Percentiles rank a stretch among this genome's conserved stretches.
Conservation (phyloP, 768 basidiomycete genomes). For the Terana coerulea region DNA sequence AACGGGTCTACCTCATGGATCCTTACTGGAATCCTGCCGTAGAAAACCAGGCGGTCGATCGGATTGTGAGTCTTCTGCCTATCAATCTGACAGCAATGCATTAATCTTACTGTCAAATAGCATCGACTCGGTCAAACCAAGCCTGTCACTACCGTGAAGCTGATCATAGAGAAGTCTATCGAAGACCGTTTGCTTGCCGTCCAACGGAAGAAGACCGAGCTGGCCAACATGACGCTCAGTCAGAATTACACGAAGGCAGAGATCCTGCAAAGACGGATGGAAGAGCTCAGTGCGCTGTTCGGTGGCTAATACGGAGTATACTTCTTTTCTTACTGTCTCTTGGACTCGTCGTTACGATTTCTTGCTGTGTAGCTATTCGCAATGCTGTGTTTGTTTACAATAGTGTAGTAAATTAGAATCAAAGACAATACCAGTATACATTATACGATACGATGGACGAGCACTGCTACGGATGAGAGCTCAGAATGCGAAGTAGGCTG, state of each 20-base stretch:
- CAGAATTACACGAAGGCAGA: slow-evolving; percentile 86
- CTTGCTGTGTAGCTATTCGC: slow-evolving; percentile 1
- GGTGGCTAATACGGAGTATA: slow-evolving; percentile 28
- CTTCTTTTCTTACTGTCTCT: not conserved
- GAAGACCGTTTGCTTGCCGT: slow-evolving; percentile 91
- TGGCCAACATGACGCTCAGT: slow-evolving; percentile 93
- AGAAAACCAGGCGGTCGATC: slow-evolving; percentile 97
- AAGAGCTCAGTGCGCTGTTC: slow-evolving; percentile 80
- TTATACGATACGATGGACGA: no score
- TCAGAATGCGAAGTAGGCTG: slow-evolving; percentile 73
- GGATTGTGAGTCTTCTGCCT: slow-evolving; percentile 63
- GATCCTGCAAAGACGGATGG: slow-evolving; percentile 80
- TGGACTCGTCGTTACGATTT: not conserved
- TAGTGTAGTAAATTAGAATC: no score
- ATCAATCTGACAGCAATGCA: not conserved
- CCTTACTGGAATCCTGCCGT: slow-evolving; percentile 99
- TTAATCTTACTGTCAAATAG: slow-evolving; percentile 38
- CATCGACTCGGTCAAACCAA: slow-evolving; percentile 95
- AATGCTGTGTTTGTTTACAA: not conserved
- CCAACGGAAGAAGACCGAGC: slow-evolving; percentile 89
- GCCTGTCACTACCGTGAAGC: slow-evolving; percentile 87
- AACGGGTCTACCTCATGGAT: slow-evolving; percentile 93
- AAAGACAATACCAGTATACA: no score
- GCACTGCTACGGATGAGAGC: not conserved
- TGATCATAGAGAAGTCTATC: slow-evolving; percentile 93